A percentile compares a stretch with the other conserved stretches of the same genome.
Evolutionary conservation across 495 filamentous ascomycete genomes (phyloP).

Genomic region (Penicillium macrosclerotiorum): DNA sequence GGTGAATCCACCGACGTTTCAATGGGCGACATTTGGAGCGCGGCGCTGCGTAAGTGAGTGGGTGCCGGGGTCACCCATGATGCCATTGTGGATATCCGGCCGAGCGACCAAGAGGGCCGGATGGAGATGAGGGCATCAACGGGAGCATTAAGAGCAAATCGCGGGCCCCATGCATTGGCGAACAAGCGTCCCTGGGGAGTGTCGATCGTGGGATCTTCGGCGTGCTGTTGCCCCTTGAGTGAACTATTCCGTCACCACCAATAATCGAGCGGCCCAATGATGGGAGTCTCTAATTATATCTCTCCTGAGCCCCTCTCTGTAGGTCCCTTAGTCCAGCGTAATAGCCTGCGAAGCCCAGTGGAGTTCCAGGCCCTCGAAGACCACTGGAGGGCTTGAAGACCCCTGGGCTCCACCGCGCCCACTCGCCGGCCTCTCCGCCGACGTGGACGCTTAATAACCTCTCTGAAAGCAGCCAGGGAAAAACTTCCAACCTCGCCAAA

Average conservation of each 20-base stretch:
- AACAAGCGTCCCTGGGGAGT: no score
- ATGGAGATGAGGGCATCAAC: no score
- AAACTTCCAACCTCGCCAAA: slow-evolving; percentile 15
- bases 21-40: background rate
- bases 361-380: slow-evolving; percentile 13
- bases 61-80: slow-evolving; percentile 10
- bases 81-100: slow-evolving; percentile 3
- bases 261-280: no score
- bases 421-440: slow-evolving; percentile 7
- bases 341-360: no score
- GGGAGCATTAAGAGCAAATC: no score
- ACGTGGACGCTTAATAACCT: slow-evolving; percentile 19
- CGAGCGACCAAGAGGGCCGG: no score
- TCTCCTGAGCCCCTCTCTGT: background rate
- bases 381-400: background rate
- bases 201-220: no score
- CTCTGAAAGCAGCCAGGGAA: slow-evolving; percentile 23
- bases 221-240: no score
- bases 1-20: background rate
- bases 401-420: slow-evolving; percentile 3
- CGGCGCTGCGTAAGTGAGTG: slow-evolving; percentile 8
- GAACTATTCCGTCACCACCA: no score
- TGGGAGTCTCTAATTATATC: no score
- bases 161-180: no score
- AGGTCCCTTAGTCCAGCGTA: no score